Percentiles rank a stretch among this genome's conserved stretches.
These are phyloP conservation scores for Vachellia pachyceras DNA, from an alignment of 306 rosid species.

Conservation along the genomic window DNA sequence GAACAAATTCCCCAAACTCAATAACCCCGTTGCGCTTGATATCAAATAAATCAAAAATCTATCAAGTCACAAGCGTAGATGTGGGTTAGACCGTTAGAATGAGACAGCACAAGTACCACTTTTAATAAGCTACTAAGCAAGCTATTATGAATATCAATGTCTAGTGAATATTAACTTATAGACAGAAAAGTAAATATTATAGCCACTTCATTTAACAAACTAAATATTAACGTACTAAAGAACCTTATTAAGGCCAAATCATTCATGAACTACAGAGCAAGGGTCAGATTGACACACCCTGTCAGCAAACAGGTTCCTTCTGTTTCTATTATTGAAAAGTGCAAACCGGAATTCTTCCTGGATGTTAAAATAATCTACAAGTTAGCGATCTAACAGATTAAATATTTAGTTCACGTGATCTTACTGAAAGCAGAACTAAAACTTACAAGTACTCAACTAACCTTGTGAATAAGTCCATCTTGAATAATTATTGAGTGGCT, in stretches of 20 bases:
- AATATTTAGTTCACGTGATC: not conserved
- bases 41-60: constrained; percentile 88
- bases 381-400: constrained; percentile 12
- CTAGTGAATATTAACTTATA: constrained; percentile 1
- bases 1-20: constrained; percentile 86
- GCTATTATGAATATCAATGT: constrained; percentile 1
- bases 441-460: constrained; percentile 33
- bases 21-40: constrained; percentile 79
- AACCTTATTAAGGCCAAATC: constrained; percentile 24
- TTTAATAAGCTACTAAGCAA: not conserved
- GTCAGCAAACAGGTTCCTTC: constrained; percentile 78
- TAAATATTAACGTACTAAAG: not conserved
- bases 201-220: constrained; percentile 5
- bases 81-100: constrained; percentile 7
- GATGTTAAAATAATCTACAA: constrained; percentile 1
- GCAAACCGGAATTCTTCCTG: constrained; percentile 99
- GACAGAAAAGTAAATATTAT: constrained; percentile 16
- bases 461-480: constrained; percentile 90
- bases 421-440: constrained; percentile 19
- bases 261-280: constrained; percentile 1
- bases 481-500: constrained; percentile 79
- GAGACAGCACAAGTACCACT: not conserved
- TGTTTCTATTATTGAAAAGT: constrained; percentile 68
- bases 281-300: constrained; percentile 58
- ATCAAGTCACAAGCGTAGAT: constrained; percentile 18